These are phyloP conservation scores for Logfia minima DNA, from an alignment of 129 eudicot species.

Conservation along the genomic window DNA sequence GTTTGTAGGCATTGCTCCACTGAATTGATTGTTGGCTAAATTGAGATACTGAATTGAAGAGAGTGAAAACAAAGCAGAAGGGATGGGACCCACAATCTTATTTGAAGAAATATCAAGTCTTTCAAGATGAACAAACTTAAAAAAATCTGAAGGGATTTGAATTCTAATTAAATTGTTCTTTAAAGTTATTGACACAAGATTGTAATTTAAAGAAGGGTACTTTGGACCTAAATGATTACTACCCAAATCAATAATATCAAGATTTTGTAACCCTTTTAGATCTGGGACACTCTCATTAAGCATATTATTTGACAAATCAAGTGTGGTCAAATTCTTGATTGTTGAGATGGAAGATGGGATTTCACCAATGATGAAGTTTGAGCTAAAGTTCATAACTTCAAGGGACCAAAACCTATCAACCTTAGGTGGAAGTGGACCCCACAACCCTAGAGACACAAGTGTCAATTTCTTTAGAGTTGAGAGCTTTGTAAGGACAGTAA, in stretches of 20 bases:
- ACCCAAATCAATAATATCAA: constrained; percentile 70
- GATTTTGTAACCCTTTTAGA: constrained; percentile 48
- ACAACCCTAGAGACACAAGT: constrained; percentile 73
- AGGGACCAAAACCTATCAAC: constrained; percentile 61
- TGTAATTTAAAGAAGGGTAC: constrained; percentile 64
- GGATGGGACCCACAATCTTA: constrained; percentile 76
- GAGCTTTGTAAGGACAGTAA: constrained; percentile 76
- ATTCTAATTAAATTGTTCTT: constrained; percentile 62
- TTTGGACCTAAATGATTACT: constrained; percentile 61
- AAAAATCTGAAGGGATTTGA: constrained; percentile 50
- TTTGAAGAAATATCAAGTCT: constrained; percentile 65
- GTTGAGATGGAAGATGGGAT: constrained; percentile 59
- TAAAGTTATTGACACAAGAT: constrained; percentile 47
- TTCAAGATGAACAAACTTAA: constrained; percentile 49
- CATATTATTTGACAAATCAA: constrained; percentile 55
- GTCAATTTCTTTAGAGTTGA: constrained; percentile 58
- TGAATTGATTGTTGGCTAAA: constrained; percentile 65
- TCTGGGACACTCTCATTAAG: constrained; percentile 80
- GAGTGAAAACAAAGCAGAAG: constrained; percentile 61
- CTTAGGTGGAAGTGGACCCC: constrained; percentile 79
- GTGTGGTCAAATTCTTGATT: constrained; percentile 44
- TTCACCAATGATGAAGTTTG: constrained; percentile 69
- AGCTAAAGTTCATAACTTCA: constrained; percentile 64
- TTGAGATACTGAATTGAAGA: constrained; percentile 58
- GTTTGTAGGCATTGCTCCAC: constrained; percentile 58